phyloP scores from a whole-genome alignment of 352 stramenopile species.

The Phytophthora chlamydospora region DNA sequence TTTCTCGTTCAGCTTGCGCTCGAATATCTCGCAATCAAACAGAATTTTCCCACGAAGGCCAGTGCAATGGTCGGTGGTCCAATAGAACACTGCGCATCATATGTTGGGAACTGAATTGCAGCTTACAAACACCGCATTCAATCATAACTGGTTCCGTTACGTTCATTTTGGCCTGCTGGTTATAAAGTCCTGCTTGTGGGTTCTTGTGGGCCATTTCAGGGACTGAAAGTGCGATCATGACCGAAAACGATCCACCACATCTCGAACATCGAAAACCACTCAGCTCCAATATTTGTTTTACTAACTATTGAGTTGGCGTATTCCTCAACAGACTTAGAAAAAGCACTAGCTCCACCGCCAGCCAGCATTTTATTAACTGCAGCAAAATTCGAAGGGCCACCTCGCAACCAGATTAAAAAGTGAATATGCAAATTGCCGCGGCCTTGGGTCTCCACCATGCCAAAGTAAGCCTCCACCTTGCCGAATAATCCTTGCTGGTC shows the following conservation, averaged over 20 bases:
- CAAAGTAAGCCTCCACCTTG: too few species aligned
- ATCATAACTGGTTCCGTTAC: not conserved
- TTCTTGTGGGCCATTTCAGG: not conserved
- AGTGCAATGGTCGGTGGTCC: constrained; percentile 1
- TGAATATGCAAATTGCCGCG: too few species aligned
- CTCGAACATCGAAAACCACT: not conserved
- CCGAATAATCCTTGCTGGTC: too few species aligned
- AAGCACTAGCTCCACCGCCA: too few species aligned
- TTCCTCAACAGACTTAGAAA: too few species aligned
- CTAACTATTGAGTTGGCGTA: too few species aligned
- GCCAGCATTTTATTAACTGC: too few species aligned
- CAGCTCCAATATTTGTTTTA: too few species aligned
- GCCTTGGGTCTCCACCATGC: too few species aligned
- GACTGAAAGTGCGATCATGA: not conserved
- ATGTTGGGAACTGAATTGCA: not conserved
- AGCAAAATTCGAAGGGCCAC: too few species aligned
- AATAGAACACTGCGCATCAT: not conserved
- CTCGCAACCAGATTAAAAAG: too few species aligned
- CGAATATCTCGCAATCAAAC: not conserved
- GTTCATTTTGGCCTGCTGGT: not conserved
- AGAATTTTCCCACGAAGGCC: not conserved
- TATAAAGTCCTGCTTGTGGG: not conserved
- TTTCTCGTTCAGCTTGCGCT: not conserved
- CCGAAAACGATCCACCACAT: not conserved
- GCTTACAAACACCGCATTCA: not conserved